Base-by-base conservation (phyloP, 179 eudicot genomes). In the Actinidia polygama region DNA sequence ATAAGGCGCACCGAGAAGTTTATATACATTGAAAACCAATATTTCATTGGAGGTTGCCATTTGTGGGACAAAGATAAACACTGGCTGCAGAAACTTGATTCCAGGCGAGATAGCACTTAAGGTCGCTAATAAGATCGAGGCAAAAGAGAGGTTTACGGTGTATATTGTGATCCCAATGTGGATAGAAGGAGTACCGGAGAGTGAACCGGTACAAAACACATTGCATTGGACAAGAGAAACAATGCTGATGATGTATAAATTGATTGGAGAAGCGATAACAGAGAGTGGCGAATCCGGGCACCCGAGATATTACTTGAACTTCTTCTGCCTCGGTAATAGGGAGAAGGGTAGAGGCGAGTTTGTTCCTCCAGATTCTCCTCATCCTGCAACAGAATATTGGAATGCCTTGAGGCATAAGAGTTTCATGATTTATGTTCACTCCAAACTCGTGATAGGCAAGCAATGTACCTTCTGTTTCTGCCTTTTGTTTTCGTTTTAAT, bases 371-470 rank as follows among this genome's bases (percentile, higher is more conserved):
- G 84, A 85, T 84, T 84, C 93, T 79, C 98, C 99, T 84, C 97
- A 89, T 80, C 91, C 91, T 26, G 84, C 80, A 58, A 90, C 98
- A 46, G 85, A 87, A 16, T 97, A 97, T 79, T 91, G 90, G 91
- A 91, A 84, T 67, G 98, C 99, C 40, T 98, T 95, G 84, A 87
- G 80, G 79, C 89, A 89, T 9, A 84, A 98, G 87, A 87, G 99
- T 83, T 97, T 95, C 90, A 95, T 97, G 99, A 84, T 97, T 59
- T 95, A 97, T 79, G 97, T 97, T 70, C 99, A 97, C 89, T 95
- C 99, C 81, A 97, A 97, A 89, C 86, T 95, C 77, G 92, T 95
- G 99, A 97, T 95, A 88, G 98, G 99, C 95, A 94, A 26, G 81
- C 74, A 68, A 14, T 58, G 21, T 4, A 62, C 58, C 49, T 51